phyloP scores from a whole-genome alignment of 83 land plant species.

The Thuja plicata region DNA sequence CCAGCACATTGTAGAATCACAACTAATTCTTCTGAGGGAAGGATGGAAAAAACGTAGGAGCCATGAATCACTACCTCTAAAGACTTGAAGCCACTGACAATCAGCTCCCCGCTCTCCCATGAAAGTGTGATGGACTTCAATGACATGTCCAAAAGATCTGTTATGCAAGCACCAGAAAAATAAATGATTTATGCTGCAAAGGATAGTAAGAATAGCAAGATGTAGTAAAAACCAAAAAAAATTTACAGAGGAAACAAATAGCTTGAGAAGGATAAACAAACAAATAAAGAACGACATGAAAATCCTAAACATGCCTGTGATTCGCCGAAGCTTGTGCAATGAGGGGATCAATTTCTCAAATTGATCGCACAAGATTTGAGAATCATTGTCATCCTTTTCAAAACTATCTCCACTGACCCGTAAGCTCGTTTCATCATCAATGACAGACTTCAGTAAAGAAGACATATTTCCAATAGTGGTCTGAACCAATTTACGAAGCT shows the following conservation, averaged over 20 bases:
- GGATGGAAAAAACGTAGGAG: neutral
- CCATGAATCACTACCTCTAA: conserved; percentile 44
- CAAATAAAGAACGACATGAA: neutral
- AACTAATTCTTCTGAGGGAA: neutral
- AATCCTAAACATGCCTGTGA: conserved; percentile 42
- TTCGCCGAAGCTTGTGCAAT: conserved; percentile 45
- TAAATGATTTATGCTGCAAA: neutral
- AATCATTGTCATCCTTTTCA: neutral
- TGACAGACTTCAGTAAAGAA: conserved; percentile 41
- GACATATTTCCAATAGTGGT: conserved; percentile 48
- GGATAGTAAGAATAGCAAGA: neutral
- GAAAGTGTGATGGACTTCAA: conserved; percentile 53
- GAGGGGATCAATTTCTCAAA: conserved; percentile 46
- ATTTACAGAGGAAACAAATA: neutral
- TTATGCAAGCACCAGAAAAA: neutral
- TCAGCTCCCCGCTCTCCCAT: conserved; percentile 66
- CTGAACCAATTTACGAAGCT: conserved; percentile 63
- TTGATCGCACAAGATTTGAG: neutral
- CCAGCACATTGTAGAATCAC: neutral
- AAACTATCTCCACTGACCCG: conserved; percentile 13
- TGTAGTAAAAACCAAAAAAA: neutral
- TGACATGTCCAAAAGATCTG: conserved; percentile 71
- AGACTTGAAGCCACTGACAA: conserved; percentile 45
- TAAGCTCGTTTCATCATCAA: conserved; percentile 13
- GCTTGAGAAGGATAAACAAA: neutral